Base-by-base conservation (phyloP, 306 rosid species). In the Mucuna pruriens region DNA sequence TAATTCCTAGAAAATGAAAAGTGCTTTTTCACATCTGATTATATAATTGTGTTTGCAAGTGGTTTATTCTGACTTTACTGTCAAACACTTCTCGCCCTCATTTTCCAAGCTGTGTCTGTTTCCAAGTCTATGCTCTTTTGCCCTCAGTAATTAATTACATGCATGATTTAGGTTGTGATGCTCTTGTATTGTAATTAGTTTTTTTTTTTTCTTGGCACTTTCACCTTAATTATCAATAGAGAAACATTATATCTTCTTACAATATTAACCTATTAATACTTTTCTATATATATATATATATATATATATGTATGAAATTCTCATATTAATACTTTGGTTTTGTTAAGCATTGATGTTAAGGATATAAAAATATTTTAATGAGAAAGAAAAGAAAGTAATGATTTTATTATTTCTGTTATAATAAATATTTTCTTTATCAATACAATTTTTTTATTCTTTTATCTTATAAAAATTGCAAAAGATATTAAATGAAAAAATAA, bases 1-100 rank as follows among this genome's bases (percentile, higher is more conserved):
- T 38, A 46, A 33, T 84, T 57, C 75, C 33, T 55, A 66, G 38
- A 12, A 7, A 20, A 42, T 62, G 61, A 25, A 2, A 40, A 8
- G 19, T 65, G 51, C 13, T 66, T 76, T 76, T 63, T 12, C 54
- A 25, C 19, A 73, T 51, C 60, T 58, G 33, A 31, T 62, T 54
- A 11, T 26, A 22, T 40, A 22, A 76, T 76, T 71, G 65, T 63
- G 45, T 81, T 81, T 34, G 68, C 64, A 15, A 54, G 64, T 44
- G 62, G 33, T 76, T 81, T 31, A 46, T 77, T 80, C 80, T 22
- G 76, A 76, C 29, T 71, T 42, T 61, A 52, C 34, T 19, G 45
- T 39, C 66, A 51, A 31, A 7, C 52, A 48, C 40, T 58, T 71
- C 57, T 38, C 60, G 26, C 44, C 80, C 54, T 55, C 44, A 36